These are phyloP conservation scores for Leccinum rimulosum DNA, from an alignment of 768 basidiomycete species.

Conservation along the genomic window DNA sequence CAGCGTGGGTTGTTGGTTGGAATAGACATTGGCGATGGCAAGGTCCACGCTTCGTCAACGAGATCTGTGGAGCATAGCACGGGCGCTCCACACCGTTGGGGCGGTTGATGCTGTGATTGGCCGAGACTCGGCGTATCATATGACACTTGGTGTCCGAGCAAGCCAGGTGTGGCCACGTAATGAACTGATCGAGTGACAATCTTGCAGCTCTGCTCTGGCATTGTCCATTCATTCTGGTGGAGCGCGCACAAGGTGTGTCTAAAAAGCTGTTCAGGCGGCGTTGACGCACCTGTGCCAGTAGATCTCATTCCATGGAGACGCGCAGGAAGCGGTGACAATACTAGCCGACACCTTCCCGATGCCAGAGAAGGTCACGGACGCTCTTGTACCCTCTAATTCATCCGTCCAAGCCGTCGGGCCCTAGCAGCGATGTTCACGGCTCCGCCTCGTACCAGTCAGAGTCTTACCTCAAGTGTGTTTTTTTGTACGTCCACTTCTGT, in stretches of 20 bases:
- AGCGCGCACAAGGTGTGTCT: not conserved
- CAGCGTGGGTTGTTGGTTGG: constrained; percentile 1
- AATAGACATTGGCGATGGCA: not conserved
- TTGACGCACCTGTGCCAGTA: not conserved
- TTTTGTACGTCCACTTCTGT: constrained; percentile 2
- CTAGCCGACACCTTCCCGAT: not conserved
- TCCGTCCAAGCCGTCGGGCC: constrained; percentile 6
- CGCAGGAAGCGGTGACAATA: constrained; percentile 1
- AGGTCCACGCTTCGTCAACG: not conserved
- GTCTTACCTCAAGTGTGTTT: constrained; percentile 4
- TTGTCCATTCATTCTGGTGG: not conserved
- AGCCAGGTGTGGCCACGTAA: not conserved
- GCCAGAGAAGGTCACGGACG: constrained; percentile 1
- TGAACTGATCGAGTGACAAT: not conserved
- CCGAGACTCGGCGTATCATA: not conserved
- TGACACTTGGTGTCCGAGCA: constrained; percentile 2
- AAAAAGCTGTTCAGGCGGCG: not conserved
- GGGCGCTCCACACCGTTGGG: not conserved
- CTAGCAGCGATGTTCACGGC: constrained; percentile 5
- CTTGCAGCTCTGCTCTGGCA: not conserved
- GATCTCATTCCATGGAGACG: constrained; percentile 6
- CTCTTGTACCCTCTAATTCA: constrained; percentile 2
- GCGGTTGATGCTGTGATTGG: not conserved
- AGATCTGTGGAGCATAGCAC: not conserved
- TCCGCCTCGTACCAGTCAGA: constrained; percentile 3